These are phyloP conservation scores for Rhododendron molle DNA, from an alignment of 148 eudicot species.

Conservation along the genomic window DNA sequence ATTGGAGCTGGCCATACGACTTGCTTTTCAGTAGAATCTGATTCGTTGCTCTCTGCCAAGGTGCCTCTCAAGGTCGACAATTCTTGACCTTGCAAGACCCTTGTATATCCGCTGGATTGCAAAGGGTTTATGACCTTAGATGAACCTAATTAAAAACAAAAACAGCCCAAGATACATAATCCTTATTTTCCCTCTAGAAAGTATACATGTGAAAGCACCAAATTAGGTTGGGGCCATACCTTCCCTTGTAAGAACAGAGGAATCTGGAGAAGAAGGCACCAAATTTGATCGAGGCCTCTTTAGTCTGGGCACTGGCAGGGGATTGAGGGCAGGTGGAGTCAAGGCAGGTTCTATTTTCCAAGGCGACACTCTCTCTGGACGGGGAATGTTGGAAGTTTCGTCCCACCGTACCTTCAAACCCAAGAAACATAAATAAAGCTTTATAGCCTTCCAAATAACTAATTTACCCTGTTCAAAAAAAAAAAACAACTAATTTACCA, in stretches of 20 bases:
- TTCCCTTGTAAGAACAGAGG: conserved; percentile 81
- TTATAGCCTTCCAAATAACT: background rate
- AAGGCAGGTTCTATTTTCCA: conserved; percentile 94
- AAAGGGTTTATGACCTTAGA: conserved; percentile 60
- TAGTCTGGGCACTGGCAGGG: conserved; percentile 71
- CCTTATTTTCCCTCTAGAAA: background rate
- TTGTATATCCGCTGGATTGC: conserved; percentile 53
- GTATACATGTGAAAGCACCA: background rate
- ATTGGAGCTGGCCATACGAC: conserved; percentile 39
- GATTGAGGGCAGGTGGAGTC: conserved; percentile 70
- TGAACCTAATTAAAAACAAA: conserved; percentile 36
- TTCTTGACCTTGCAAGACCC: conserved; percentile 98
- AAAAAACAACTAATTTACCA: background rate
- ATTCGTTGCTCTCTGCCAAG: conserved; percentile 66
- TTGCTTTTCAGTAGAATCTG: conserved; percentile 62
- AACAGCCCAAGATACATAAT: background rate
- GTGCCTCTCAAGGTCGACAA: conserved; percentile 53
- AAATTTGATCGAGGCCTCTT: conserved; percentile 78
- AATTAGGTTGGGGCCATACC: conserved; percentile 36
- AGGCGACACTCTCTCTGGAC: conserved; percentile 94
- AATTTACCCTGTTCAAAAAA: too few relatives aligned
- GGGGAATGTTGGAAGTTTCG: conserved; percentile 76
- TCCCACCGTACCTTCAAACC: conserved; percentile 88
- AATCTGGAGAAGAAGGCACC: conserved; percentile 60
- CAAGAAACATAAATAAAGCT: background rate